These are phyloP conservation scores for Hemileia vastatrix DNA, from an alignment of 1,284 basidiomycete genomes.

Conservation along the genomic window DNA sequence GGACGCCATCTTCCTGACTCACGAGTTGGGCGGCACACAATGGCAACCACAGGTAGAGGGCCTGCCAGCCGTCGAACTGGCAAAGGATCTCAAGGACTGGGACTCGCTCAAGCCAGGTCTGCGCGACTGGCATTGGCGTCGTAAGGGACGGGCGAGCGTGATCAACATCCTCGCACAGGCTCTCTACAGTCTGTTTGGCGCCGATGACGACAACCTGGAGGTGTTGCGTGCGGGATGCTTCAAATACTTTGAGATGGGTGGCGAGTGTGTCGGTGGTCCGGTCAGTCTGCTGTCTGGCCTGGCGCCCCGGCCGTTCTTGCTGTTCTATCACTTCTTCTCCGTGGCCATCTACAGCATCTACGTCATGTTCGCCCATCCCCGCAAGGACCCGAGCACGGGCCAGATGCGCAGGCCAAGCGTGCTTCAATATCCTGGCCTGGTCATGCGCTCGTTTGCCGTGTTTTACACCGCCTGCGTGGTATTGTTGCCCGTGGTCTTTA, in stretches of 20 bases:
- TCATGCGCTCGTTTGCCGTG: not conserved
- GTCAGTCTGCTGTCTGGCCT: constrained; percentile 71
- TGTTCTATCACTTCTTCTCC: constrained; percentile 85
- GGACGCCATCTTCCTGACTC: constrained; percentile 67
- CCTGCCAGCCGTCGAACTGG: constrained; percentile 13
- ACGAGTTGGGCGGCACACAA: constrained; percentile 50
- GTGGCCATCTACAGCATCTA: constrained; percentile 90
- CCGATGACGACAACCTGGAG: constrained; percentile 67
- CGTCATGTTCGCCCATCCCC: constrained; percentile 66
- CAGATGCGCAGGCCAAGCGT: no score
- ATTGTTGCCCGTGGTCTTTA: constrained; percentile 72
- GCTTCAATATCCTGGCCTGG: not conserved
- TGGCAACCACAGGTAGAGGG: constrained; percentile 30
- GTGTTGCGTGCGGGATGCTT: constrained; percentile 87
- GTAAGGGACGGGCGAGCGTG: constrained; percentile 71
- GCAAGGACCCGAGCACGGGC: no score
- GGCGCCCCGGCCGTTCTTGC: constrained; percentile 63
- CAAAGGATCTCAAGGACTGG: constrained; percentile 54
- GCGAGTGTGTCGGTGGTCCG: constrained; percentile 76
- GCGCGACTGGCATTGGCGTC: constrained; percentile 67
- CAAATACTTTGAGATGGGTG: constrained; percentile 91
- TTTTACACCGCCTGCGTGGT: constrained; percentile 81
- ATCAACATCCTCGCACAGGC: constrained; percentile 85
- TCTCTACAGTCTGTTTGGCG: constrained; percentile 75
- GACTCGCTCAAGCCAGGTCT: constrained; percentile 53